Evolutionary conservation across 495 filamentous ascomycete species (phyloP), one percentile per base, ranked within the genome.

Genomic region (Friedmanniomyces simplex): DNA sequence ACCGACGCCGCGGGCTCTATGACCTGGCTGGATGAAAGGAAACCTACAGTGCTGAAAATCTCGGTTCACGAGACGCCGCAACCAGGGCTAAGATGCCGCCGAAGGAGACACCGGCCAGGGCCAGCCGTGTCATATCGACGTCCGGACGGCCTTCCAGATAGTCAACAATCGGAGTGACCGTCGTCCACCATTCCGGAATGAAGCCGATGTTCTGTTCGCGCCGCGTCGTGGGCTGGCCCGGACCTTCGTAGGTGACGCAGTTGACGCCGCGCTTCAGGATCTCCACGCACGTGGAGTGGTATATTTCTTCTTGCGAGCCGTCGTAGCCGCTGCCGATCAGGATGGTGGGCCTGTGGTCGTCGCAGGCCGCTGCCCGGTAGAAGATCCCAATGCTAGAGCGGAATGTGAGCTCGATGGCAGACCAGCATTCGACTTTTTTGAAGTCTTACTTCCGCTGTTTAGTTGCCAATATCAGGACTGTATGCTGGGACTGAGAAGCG

Each of bases 181-280:
- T 74, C 16, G 67, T 62, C 67, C 74, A 71, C 75, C 77, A 80
- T 13, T 79, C 65, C 1, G 65, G 64, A 45, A 76, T 76, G 63
- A 79, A 79, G 5, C 76, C 75, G 7, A 73, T 13, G n/a, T 68
- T 66, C 59, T 80, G 75, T 10, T 75, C 21, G 0, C 75, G 71
- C 3, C 69, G 68, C 1, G 76, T 71, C 1, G 69, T 72, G 4
- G 70, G 69, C 52, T 78, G 77, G 3, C 77, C 77, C 0, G 76
- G 77, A 0, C 77, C 77, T 52, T 79, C 76, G 48, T 74, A 79
- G 0, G 68, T 71, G 50, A 77, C 68, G 51, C 68, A 63, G 57
- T 79, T 76, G 54, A 66, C 76, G 3, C 77, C 75, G 7, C 76
- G 68, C n/a, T 62, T 67, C 1, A 77, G 64, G 1, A 66, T 68